phyloP scores from a whole-genome alignment of 139 green algal species.

The Zygnema cylindricum region DNA sequence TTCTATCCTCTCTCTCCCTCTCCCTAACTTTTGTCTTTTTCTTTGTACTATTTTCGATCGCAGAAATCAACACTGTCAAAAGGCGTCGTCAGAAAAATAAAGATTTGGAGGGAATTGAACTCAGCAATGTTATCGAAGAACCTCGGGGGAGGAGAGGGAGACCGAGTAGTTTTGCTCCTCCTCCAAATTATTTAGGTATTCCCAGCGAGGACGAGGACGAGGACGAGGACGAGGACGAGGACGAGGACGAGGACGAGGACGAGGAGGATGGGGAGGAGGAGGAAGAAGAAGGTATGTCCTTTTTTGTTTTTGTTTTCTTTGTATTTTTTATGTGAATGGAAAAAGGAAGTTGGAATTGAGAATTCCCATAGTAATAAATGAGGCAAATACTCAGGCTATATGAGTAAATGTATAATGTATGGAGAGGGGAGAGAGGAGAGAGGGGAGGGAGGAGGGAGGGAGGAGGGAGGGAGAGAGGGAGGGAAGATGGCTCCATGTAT shows the following conservation, averaged over 20 bases:
- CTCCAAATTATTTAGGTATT: not conserved
- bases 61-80: constrained; percentile 53
- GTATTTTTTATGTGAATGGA: too few species aligned
- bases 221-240: constrained; percentile 29
- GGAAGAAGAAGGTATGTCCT: constrained; percentile 29
- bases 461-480: too few species aligned
- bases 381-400: too few species aligned
- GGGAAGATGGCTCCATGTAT: too few species aligned
- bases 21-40: too few species aligned
- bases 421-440: too few species aligned
- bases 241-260: constrained; percentile 46
- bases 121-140: constrained; percentile 57
- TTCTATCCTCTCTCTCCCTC: not conserved
- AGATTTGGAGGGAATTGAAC: constrained; percentile 55
- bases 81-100: constrained; percentile 28
- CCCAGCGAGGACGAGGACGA: constrained; percentile 25
- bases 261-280: constrained; percentile 56
- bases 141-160: constrained; percentile 21
- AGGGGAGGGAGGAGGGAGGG: too few species aligned
- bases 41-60: not conserved
- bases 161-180: not conserved
- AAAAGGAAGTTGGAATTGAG: not conserved
- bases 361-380: too few species aligned
- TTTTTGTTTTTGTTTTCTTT: too few species aligned
- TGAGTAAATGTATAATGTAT: too few species aligned